Percentiles rank a stretch among this genome's conserved stretches.
These are phyloP conservation scores for Saccharomycopsis schoenii DNA, from an alignment of 805 yeast genomes.

Conservation along the genomic window DNA sequence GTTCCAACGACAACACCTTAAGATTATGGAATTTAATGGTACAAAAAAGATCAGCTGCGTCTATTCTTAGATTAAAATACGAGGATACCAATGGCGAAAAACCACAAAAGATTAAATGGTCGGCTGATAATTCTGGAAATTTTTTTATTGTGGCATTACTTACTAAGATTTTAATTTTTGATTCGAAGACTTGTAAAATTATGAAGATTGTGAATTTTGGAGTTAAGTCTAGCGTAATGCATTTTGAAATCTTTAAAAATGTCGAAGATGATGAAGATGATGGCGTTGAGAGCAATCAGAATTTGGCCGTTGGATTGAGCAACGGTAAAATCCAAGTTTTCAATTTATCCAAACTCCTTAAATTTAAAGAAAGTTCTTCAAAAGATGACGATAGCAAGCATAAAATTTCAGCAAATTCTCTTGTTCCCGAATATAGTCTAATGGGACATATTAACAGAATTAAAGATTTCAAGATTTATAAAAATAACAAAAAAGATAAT, in stretches of 20 bases:
- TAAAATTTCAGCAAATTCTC: conserved; percentile 13
- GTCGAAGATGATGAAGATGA: neutral
- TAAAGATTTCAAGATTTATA: conserved; percentile 57
- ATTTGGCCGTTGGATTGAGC: conserved; percentile 55
- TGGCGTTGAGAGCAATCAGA: conserved; percentile 37
- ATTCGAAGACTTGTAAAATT: conserved; percentile 52
- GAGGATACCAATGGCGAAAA: conserved; percentile 48
- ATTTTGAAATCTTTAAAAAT: conserved; percentile 38
- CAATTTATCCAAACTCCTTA: conserved; percentile 23
- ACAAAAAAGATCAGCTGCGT: conserved; percentile 73
- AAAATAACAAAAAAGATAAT: conserved; percentile 19
- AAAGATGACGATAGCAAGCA: conserved; percentile 24
- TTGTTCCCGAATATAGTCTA: conserved; percentile 46
- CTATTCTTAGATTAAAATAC: conserved; percentile 52
- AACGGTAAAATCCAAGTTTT: conserved; percentile 63
- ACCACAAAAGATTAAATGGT: conserved; percentile 62
- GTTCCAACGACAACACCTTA: conserved; percentile 74
- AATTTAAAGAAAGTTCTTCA: conserved; percentile 21
- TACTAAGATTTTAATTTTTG: conserved; percentile 54
- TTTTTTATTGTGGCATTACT: conserved; percentile 68
- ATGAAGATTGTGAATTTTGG: conserved; percentile 35
- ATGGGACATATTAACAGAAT: conserved; percentile 82
- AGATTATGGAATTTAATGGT: conserved; percentile 96
- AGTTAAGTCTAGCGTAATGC: conserved; percentile 53
- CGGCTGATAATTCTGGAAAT: conserved; percentile 41